These are phyloP conservation scores for Trichoderma asperellum DNA, from an alignment of 2,329 filamentous ascomycete species.

Conservation along the genomic window DNA sequence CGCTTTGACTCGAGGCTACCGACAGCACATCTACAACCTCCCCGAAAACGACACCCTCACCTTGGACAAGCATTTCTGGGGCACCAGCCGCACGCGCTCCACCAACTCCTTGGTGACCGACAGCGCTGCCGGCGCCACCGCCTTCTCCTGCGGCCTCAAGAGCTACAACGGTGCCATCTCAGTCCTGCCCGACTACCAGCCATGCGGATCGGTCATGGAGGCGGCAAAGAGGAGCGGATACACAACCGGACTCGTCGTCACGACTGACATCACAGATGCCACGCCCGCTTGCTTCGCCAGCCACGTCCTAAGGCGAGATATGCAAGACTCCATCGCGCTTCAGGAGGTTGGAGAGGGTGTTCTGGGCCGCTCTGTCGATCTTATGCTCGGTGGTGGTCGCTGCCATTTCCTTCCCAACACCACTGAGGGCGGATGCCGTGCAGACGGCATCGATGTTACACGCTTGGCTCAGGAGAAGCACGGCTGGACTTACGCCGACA, in stretches of 20 bases:
- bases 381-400: conserved; percentile 89
- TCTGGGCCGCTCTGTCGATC: conserved; percentile 82
- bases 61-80: conserved; percentile 88
- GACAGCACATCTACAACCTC: conserved; percentile 75
- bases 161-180: conserved; percentile 97
- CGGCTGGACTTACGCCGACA: conserved; percentile 78
- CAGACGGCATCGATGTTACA: conserved; percentile 76
- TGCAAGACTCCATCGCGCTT: conserved; percentile 89
- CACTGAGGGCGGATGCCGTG: conserved; percentile 78
- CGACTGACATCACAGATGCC: conserved; percentile 91
- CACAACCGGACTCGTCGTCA: conserved; percentile 90
- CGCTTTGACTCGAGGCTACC: conserved; percentile 82
- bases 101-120: conserved; percentile 87
- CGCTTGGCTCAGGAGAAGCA: conserved; percentile 71
- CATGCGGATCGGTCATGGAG: conserved; percentile 91
- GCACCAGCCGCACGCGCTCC: conserved; percentile 84
- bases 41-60: conserved; percentile 74
- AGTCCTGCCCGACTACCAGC: conserved; percentile 79
- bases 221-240: conserved; percentile 92
- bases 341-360: conserved; percentile 90
- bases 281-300: conserved; percentile 94
- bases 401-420: conserved; percentile 91
- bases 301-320: conserved; percentile 77
- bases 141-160: conserved; percentile 90
- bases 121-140: conserved; percentile 94